Conservation (phyloP, 2,329 filamentous ascomycete species). For the Penicillium sp. region DNA sequence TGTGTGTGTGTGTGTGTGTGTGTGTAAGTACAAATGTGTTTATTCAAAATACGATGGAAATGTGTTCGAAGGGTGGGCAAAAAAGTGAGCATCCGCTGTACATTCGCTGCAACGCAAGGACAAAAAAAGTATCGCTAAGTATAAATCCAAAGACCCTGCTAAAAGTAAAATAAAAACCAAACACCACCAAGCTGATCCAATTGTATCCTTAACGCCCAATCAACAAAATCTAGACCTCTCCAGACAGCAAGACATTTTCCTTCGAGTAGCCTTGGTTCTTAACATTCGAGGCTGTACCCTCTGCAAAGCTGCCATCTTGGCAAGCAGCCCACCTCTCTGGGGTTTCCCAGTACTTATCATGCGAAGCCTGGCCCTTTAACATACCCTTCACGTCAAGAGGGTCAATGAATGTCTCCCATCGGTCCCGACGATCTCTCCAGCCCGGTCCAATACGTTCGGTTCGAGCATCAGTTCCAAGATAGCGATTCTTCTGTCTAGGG, state of each 20-base stretch:
- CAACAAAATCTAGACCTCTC: not conserved
- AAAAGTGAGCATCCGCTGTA: too few species aligned
- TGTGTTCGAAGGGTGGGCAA: too few species aligned
- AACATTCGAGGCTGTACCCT: conserved; percentile 27
- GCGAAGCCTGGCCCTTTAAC: conserved; percentile 28
- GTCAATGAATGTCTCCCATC: conserved; percentile 34
- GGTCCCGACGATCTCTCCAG: conserved; percentile 34
- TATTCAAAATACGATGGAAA: too few species aligned
- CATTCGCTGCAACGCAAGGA: not conserved
- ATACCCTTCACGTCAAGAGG: conserved; percentile 32
- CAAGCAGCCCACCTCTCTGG: conserved; percentile 32
- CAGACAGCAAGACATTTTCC: not conserved
- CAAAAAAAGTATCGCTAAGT: not conserved
- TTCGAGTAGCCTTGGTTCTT: not conserved
- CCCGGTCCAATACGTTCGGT: conserved; percentile 39
- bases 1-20: too few species aligned
- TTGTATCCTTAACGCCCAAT: not conserved
- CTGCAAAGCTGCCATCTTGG: conserved; percentile 32
- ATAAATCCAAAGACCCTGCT: too few species aligned
- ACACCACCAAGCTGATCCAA: not conserved
- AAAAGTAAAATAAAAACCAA: not conserved
- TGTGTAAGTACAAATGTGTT: too few species aligned
- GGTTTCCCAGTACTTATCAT: conserved; percentile 36
- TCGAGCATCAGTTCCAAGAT: conserved; percentile 33
- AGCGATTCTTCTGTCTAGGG: conserved; percentile 31